Conservation (phyloP, 2,329 filamentous ascomycete species). For the Venturia oleaginea region DNA sequence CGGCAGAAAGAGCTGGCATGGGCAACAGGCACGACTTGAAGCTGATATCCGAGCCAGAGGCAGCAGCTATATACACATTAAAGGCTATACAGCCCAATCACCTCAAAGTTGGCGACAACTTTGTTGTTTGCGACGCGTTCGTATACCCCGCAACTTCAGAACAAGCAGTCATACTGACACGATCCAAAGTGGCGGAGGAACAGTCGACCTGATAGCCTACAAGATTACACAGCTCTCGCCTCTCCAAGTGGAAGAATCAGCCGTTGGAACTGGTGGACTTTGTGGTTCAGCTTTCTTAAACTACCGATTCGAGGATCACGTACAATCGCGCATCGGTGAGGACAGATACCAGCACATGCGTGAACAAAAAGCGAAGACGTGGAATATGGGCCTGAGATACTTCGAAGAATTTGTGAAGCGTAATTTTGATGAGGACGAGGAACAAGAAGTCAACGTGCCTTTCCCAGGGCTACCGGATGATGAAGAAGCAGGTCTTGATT, state of each 20-base stretch:
- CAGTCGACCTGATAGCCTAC: slow-evolving; percentile 71
- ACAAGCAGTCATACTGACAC: not conserved
- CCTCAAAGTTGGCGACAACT: slow-evolving; percentile 55
- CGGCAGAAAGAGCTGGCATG: slow-evolving; percentile 71
- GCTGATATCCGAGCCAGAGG: slow-evolving; percentile 74
- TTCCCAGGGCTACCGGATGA: slow-evolving; percentile 71
- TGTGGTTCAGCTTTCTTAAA: slow-evolving; percentile 75
- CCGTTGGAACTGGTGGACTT: slow-evolving; percentile 67
- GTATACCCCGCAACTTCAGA: slow-evolving; percentile 7
- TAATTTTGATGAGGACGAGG: slow-evolving; percentile 72
- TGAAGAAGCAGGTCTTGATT: slow-evolving; percentile 64
- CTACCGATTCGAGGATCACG: slow-evolving; percentile 71
- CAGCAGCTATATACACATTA: slow-evolving; percentile 69
- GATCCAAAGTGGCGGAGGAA: slow-evolving; percentile 38
- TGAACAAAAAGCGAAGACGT: slow-evolving; percentile 66
- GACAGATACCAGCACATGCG: slow-evolving; percentile 66
- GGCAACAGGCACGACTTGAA: slow-evolving; percentile 60
- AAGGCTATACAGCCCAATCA: slow-evolving; percentile 72
- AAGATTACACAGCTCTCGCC: slow-evolving; percentile 67
- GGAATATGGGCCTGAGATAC: slow-evolving; percentile 63
- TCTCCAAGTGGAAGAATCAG: slow-evolving; percentile 66
- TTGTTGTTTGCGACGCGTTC: slow-evolving; percentile 48
- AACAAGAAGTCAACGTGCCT: slow-evolving; percentile 67
- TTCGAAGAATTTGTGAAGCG: slow-evolving; percentile 81
- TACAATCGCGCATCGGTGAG: slow-evolving; percentile 57